Percentiles rank a stretch among this genome's conserved stretches.
These are phyloP conservation scores for Phytophthora fragariae DNA, from an alignment of 352 stramenopile genomes.

Conservation along the genomic window DNA sequence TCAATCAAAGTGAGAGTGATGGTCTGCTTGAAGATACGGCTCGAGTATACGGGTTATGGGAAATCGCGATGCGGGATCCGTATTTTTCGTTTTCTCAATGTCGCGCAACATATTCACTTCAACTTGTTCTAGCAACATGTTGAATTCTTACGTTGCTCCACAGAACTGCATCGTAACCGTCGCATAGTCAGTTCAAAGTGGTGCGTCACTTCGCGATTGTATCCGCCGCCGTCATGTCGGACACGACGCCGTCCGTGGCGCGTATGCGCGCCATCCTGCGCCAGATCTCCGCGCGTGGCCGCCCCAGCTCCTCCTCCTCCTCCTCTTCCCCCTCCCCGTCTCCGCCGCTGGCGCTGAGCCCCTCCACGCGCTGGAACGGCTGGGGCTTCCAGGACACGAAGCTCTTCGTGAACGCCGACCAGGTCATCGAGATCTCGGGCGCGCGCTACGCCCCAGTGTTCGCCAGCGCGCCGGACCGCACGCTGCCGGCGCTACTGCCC, in stretches of 20 bases:
- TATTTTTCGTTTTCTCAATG: too few species aligned
- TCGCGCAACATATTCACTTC: too few species aligned
- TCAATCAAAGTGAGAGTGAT: not conserved
- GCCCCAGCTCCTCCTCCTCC: not conserved
- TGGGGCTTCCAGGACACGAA: constrained; percentile 80
- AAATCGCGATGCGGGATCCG: not conserved
- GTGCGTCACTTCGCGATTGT: constrained; percentile 29
- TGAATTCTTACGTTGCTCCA: too few species aligned
- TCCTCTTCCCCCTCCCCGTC: constrained; percentile 4
- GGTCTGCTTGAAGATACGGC: not conserved
- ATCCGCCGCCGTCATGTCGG: constrained; percentile 30
- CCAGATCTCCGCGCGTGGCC: constrained; percentile 37
- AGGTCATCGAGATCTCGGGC: constrained; percentile 69
- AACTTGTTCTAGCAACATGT: too few species aligned
- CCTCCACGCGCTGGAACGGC: constrained; percentile 72
- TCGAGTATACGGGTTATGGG: not conserved
- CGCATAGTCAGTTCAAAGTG: constrained; percentile 17
- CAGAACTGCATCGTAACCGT: too few species aligned
- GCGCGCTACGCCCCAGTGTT: constrained; percentile 75
- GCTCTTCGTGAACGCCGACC: constrained; percentile 66
- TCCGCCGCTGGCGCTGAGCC: constrained; percentile 25
- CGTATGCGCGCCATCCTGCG: constrained; percentile 64
- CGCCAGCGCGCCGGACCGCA: constrained; percentile 45
- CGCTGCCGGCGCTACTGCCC: constrained; percentile 56
- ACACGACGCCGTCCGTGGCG: constrained; percentile 42